A percentile compares a stretch with the other conserved stretches of the same genome.
These are phyloP conservation scores for Panellus pusillus DNA, from an alignment of 768 basidiomycete species.

Conservation along the genomic window DNA sequence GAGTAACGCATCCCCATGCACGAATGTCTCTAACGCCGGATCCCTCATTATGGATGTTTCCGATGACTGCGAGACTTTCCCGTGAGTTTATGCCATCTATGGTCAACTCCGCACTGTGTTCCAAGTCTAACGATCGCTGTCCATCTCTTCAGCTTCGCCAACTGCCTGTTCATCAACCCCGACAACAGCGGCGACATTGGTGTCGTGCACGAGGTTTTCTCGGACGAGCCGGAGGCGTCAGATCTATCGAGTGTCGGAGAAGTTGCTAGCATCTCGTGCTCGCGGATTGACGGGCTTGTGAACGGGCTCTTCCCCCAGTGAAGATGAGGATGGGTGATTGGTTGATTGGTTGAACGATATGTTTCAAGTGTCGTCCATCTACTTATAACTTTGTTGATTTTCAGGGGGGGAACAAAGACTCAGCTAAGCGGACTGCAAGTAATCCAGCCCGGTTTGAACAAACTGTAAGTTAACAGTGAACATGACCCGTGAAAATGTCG, in stretches of 20 bases:
- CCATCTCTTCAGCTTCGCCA: background rate
- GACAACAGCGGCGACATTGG: background rate
- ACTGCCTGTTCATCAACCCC: background rate
- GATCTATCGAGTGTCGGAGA: background rate
- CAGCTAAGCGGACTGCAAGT: no score
- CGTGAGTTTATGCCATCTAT: background rate
- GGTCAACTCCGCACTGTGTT: no score
- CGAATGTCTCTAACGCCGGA: background rate
- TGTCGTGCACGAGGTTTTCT: background rate
- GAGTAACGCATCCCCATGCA: background rate
- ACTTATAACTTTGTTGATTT: no score
- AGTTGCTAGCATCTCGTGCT: background rate
- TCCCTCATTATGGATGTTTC: background rate
- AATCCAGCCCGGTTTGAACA: no score
- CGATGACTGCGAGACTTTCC: background rate
- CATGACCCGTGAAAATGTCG: no score
- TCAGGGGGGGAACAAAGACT: no score
- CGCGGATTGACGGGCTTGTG: background rate
- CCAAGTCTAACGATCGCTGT: no score
- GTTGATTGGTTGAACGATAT: no score
- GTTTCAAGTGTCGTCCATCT: no score
- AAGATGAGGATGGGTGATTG: background rate
- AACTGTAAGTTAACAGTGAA: no score
- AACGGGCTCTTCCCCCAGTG: slow-evolving; percentile 1
- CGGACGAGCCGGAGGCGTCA: background rate